A percentile compares a stretch with the other conserved stretches of the same genome.
phyloP scores from a whole-genome alignment of 192 early-diverging fungal genomes.

The Coemansia sp. region DNA sequence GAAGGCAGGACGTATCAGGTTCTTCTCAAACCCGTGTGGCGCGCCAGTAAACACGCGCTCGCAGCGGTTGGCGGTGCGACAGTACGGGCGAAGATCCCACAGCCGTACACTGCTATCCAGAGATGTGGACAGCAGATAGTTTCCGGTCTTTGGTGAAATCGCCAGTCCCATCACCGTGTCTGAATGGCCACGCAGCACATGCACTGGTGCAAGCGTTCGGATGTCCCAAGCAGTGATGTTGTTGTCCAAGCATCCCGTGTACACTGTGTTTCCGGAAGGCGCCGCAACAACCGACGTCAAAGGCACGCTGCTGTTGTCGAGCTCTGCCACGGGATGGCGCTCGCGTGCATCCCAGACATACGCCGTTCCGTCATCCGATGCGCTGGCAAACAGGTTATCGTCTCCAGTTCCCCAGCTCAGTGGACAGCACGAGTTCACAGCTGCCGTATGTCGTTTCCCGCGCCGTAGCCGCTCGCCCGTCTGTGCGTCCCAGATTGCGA shows the following conservation, averaged over 20 bases:
- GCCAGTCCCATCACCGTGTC: conserved; percentile 88
- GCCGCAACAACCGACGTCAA: conserved; percentile 77
- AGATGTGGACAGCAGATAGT: conserved; percentile 77
- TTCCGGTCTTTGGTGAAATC: conserved; percentile 79
- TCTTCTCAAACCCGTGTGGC: conserved; percentile 94
- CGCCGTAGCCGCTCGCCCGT: conserved; percentile 82
- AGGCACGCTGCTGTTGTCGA: conserved; percentile 60
- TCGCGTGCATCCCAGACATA: conserved; percentile 73
- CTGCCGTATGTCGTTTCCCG: conserved; percentile 74
- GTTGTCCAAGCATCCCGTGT: conserved; percentile 88
- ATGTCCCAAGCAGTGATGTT: conserved; percentile 88
- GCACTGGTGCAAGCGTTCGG: conserved; percentile 65
- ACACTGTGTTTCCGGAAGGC: conserved; percentile 77
- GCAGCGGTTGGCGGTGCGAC: conserved; percentile 66
- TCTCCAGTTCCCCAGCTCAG: conserved; percentile 62
- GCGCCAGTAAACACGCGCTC: conserved; percentile 80
- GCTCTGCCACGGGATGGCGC: conserved; percentile 60
- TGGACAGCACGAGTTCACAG: conserved; percentile 80
- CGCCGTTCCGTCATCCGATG: conserved; percentile 83
- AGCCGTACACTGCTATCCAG: conserved; percentile 95
- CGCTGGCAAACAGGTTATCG: conserved; percentile 74
- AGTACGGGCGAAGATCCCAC: conserved; percentile 94
- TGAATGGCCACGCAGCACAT: conserved; percentile 76
- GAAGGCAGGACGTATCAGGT: conserved; percentile 88
- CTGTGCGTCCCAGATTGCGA: conserved; percentile 79